Base-by-base conservation (phyloP, 345 rosid genomes). In the Kandelia obovata region DNA sequence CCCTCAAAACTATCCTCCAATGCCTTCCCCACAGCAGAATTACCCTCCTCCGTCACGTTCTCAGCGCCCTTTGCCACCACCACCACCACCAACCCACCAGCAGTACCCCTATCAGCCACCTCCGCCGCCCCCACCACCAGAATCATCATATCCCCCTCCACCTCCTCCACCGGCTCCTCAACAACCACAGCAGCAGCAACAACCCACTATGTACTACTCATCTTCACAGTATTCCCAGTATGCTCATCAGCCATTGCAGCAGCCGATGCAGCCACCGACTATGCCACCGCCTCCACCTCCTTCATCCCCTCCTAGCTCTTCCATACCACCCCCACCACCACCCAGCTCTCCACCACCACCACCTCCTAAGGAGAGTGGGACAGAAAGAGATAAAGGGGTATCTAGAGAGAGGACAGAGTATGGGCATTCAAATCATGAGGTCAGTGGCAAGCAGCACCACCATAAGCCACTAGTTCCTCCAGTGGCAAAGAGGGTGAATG, bases 341-440 rank as follows among this genome's bases (percentile, higher is more conserved):
- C 91, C 96, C n/a, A 82, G 88, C 76, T 89, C 97, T 37, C 96
- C 98, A 15, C 92, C 96, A 1, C 86, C 90, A 10, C 93, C 83
- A 34, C 95, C 92, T 58, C 89, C 86, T n/a, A 87, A 85, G 79
- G 89, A 83, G 10, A 71, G 75, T 75, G 68, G 76, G 69, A 53
- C 19, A 53, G 63, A 81, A 66, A 73, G 92, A 84, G 80, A 80
- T 55, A 83, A 76, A 64, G 80, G 70, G 43, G 70, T 61, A 37
- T 63, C 65, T 62, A 77, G 73, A 68, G 86, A 80, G 32, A 81
- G 83, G 71, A 85, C 81, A 58, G 97, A 91, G 28, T 83, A 80
- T 37, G 85, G 83, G 52, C 66, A 82, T 72, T 57, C 69, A 13
- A 75, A 61, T 58, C 86, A 78, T 46, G 72, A 81, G 64, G 61